Base-by-base conservation (phyloP, 805 yeast species). In the Yarrowia keelungensis region DNA sequence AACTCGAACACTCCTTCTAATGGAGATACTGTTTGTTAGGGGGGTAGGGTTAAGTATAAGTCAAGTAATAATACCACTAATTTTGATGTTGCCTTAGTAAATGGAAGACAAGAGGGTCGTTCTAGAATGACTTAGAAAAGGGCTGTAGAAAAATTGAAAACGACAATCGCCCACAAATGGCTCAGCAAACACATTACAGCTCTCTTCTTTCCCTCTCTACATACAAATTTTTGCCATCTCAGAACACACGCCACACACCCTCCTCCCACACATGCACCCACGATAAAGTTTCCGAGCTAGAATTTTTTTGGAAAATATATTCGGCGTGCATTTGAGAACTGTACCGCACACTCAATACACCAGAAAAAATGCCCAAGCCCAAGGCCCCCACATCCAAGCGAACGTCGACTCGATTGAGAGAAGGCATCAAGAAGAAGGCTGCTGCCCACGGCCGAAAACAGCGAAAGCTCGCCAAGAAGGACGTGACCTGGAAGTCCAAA, bases 351-450 rank as follows among this genome's bases (percentile, higher is more conserved):
- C 47, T 19, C 56, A 39, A 22, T 12, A 38, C 56, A 69, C 39
- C 32, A 26, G 32, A 26, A 26, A 26, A 26, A 68, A 64, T 51
- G 70, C 46, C 67, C 22, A 67, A 46, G 16, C 53, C 68, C 36
- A 62, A 62, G 67, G 68, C 59, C 49, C 68, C 68, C 42, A 65
- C 68, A n/a, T 90, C 97, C 70, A 95, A 94, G 81, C 87, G 98
- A 81, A 84, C 88, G 66, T 86, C 95, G 76, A 94, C 98, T 75
- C 92, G 96, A 79, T 87, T 93, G 91, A 87, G 92, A 76, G 97
- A 93, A 79, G 99, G 99, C 72, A 92, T 95, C 78, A 90, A 91
- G 82, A 95, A 92, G 86, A 95, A 95, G 81, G 93, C 97, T 2
- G 86, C 94, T 50, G 97, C 98, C 8, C 94, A 93, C 74, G 85